Evolutionary conservation across 2,329 filamentous ascomycete genomes (phyloP).

Genomic region (Nannizzia gypsea): DNA sequence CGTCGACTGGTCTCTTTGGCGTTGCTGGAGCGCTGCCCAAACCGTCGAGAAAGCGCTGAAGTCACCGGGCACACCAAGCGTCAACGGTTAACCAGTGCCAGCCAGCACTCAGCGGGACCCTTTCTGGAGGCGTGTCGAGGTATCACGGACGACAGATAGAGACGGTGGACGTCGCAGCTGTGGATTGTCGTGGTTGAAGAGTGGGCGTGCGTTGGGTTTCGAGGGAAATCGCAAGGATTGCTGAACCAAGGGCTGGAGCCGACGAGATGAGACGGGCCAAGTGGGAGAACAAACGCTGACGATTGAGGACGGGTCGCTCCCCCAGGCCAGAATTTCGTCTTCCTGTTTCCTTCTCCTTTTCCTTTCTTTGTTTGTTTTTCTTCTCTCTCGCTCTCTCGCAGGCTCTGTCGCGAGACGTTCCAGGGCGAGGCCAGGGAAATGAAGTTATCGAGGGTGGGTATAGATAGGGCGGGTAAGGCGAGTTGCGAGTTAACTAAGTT

Average conservation of each 20-base stretch:
- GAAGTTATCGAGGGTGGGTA: conserved; percentile 5
- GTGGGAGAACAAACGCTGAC: background rate
- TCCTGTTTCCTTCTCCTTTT: background rate
- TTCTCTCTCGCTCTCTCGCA: background rate
- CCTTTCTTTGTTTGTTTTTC: background rate
- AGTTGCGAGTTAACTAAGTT: background rate
- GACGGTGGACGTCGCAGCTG: background rate
- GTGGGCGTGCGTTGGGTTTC: background rate
- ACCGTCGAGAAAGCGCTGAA: background rate
- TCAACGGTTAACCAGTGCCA: too few species aligned
- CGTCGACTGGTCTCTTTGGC: background rate
- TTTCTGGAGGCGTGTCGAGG: background rate
- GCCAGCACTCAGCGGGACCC: background rate
- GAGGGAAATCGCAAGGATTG: background rate
- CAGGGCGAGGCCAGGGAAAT: conserved; percentile 1
- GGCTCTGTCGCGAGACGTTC: background rate
- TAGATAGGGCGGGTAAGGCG: conserved; percentile 4
- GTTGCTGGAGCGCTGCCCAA: background rate
- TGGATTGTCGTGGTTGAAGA: background rate
- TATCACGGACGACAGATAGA: background rate
- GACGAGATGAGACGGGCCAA: background rate
- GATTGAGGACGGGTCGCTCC: background rate
- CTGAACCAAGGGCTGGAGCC: background rate
- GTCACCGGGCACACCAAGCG: background rate
- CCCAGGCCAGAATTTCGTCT: background rate